Percentiles rank a stretch among this genome's conserved stretches.
Conservation (phyloP, 2,329 filamentous ascomycete genomes). For the Massarina eburnea region DNA sequence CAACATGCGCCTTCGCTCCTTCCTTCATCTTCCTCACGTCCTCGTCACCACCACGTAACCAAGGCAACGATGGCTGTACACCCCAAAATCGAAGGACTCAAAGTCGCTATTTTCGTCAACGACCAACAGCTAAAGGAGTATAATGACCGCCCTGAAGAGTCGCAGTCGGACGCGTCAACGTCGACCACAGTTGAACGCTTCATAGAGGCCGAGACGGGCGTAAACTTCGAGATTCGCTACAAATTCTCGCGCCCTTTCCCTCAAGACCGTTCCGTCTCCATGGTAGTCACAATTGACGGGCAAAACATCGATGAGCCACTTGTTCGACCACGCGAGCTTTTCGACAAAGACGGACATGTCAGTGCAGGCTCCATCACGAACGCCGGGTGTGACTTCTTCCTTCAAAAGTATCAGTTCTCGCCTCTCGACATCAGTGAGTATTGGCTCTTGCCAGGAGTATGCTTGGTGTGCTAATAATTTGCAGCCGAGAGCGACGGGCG, state of each 20-base stretch:
- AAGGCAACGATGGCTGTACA: slow-evolving; percentile 15
- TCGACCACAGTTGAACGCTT: slow-evolving; percentile 24
- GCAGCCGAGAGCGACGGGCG: slow-evolving; percentile 5
- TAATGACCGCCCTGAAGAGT: slow-evolving; percentile 13
- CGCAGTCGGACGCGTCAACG: background rate
- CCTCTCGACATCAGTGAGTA: slow-evolving; percentile 10
- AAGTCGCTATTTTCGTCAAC: slow-evolving; percentile 20
- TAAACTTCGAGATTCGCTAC: slow-evolving; percentile 19
- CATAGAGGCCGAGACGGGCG: slow-evolving; percentile 25
- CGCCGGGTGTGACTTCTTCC: slow-evolving; percentile 1
- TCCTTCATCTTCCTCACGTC: slow-evolving; percentile 4
- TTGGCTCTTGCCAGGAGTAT: slow-evolving; percentile 5
- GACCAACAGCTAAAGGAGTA: slow-evolving; percentile 23
- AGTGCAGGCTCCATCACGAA: slow-evolving; percentile 8
- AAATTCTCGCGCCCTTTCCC: slow-evolving; percentile 12
- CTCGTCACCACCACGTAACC: background rate
- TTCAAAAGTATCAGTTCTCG: slow-evolving; percentile 18
- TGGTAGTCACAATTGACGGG: slow-evolving; percentile 22
- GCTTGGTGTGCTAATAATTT: slow-evolving; percentile 2
- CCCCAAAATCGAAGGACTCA: slow-evolving; percentile 12
- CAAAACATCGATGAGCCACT: slow-evolving; percentile 9
- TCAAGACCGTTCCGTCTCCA: slow-evolving; percentile 9
- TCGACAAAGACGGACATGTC: slow-evolving; percentile 1
- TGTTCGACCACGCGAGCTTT: slow-evolving; percentile 7
- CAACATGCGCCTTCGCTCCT: background rate